Percentiles rank a stretch among this genome's conserved stretches.
phyloP scores from a whole-genome alignment of 169 alveolate species.

The Plasmodium reichenowi region DNA sequence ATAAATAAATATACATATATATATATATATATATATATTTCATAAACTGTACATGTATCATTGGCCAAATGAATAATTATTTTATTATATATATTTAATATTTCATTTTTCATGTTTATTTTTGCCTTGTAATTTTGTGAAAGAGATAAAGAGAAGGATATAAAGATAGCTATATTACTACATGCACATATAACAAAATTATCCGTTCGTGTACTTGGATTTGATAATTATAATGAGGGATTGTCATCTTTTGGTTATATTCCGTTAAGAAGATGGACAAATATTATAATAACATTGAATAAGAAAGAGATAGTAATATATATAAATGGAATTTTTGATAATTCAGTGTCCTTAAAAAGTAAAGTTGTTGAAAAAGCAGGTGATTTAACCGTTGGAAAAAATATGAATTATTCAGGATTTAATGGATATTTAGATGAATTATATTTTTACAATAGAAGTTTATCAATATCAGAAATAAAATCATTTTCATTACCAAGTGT shows the following conservation, averaged over 20 bases:
- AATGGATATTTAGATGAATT: constrained; percentile 61
- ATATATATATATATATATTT: neutral
- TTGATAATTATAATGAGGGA: constrained; percentile 41
- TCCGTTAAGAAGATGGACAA: constrained; percentile 66
- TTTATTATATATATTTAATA: neutral
- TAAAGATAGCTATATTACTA: constrained; percentile 22
- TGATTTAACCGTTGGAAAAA: constrained; percentile 42
- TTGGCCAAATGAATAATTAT: neutral
- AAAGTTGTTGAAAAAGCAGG: constrained; percentile 19
- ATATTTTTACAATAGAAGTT: constrained; percentile 31
- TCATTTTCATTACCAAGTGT: constrained; percentile 35
- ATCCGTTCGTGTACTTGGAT: constrained; percentile 23
- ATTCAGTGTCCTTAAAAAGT: constrained; percentile 33
- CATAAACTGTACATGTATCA: neutral
- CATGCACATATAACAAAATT: constrained; percentile 37
- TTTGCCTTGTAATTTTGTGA: neutral
- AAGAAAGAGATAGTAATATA: constrained; percentile 15
- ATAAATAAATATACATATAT: neutral
- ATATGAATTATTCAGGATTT: constrained; percentile 35
- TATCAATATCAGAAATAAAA: constrained; percentile 34
- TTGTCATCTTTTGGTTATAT: constrained; percentile 50
- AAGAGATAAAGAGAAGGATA: constrained; percentile 44
- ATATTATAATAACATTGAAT: constrained; percentile 28
- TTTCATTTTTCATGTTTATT: neutral
- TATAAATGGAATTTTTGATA: constrained; percentile 46